These are phyloP conservation scores for Taiwanofungus camphoratus DNA, from an alignment of 1,284 basidiomycete species.

Conservation along the genomic window DNA sequence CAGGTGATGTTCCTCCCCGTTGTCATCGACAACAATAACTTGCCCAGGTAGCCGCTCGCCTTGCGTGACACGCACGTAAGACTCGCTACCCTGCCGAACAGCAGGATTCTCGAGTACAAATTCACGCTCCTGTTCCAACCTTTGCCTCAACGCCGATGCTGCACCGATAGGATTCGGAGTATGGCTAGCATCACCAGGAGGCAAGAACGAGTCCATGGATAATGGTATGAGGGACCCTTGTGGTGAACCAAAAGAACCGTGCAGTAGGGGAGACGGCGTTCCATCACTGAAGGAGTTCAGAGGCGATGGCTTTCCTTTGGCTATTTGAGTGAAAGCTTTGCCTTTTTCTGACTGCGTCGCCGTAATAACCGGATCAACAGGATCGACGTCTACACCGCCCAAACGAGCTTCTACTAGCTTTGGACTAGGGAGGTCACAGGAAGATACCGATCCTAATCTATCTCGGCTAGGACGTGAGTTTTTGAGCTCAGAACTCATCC, in stretches of 20 bases:
- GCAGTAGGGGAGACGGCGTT: slow-evolving; percentile 40
- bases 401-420: too few species aligned
- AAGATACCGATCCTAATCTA: background rate
- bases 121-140: slow-evolving; percentile 29
- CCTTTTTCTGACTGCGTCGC: too few species aligned
- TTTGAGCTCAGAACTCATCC: background rate
- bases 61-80: background rate
- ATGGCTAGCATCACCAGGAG: slow-evolving; percentile 18
- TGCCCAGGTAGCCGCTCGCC: slow-evolving; percentile 13
- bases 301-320: slow-evolving; percentile 18
- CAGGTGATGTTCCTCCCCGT: too few species aligned
- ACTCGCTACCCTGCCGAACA: slow-evolving; percentile 1
- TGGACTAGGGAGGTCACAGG: background rate
- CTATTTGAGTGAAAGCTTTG: background rate
- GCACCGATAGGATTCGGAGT: slow-evolving; percentile 18
- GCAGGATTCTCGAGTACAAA: slow-evolving; percentile 1
- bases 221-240: slow-evolving; percentile 30
- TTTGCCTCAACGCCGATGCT: slow-evolving; percentile 32
- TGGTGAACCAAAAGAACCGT: slow-evolving; percentile 48
- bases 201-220: slow-evolving; percentile 19
- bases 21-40: slow-evolving; percentile 35
- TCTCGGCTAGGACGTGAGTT: background rate
- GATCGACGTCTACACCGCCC: too few species aligned
- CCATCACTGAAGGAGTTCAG: slow-evolving; percentile 14
- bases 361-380: too few species aligned